Evolutionary conservation across 176 grass and related monocot genomes (phyloP).

Genomic region (Aechmea fasciata): DNA sequence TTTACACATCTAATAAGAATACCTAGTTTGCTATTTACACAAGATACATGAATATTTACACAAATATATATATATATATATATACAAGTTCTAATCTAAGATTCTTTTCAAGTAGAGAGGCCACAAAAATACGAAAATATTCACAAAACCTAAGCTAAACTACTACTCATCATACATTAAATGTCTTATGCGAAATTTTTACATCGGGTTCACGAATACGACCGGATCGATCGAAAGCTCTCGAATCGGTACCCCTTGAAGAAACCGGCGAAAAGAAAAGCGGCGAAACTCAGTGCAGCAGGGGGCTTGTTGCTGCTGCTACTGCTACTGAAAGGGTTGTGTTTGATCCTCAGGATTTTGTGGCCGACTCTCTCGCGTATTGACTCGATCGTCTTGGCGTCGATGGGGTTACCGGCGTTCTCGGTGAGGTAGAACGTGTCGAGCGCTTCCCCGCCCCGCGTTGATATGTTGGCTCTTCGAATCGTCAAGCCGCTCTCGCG

Average conservation of each 20-base stretch:
- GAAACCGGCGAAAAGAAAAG: conserved; percentile 60
- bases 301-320: background rate
- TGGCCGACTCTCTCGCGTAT: conserved; percentile 49
- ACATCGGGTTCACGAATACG: conserved; percentile 28
- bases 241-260: conserved; percentile 72
- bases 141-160: too few species aligned
- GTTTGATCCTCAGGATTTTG: conserved; percentile 51
- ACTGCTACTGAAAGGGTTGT: conserved; percentile 32
- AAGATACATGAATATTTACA: too few species aligned
- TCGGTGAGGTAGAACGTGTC: conserved; percentile 82
- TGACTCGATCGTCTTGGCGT: conserved; percentile 57
- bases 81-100: too few species aligned
- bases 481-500: conserved; percentile 80
- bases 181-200: background rate
- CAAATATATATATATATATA: too few species aligned
- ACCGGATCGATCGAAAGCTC: conserved; percentile 48
- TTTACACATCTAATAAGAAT: too few species aligned
- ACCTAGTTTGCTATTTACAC: too few species aligned
- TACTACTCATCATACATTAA: too few species aligned
- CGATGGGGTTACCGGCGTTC: conserved; percentile 44
- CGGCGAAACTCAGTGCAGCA: conserved; percentile 21
- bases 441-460: conserved; percentile 35
- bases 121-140: too few species aligned
- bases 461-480: conserved; percentile 66
- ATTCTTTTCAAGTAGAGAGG: too few species aligned